phyloP scores from a whole-genome alignment of 352 stramenopile genomes.

The Phytophthora europaea region DNA sequence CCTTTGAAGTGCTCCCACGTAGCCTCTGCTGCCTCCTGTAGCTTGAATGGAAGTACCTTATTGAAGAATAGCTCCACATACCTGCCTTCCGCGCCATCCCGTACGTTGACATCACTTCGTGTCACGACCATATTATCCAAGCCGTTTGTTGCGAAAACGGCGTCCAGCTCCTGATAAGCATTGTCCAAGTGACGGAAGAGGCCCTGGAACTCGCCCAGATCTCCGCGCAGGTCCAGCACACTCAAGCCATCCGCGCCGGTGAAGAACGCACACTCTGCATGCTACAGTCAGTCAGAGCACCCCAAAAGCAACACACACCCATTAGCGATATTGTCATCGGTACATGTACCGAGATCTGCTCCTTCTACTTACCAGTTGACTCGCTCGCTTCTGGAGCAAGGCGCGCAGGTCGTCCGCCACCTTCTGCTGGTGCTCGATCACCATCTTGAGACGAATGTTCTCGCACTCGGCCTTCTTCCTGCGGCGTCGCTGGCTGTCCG shows the following conservation, averaged over 20 bases:
- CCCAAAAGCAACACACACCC: not conserved
- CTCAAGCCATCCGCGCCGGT: conserved; percentile 16
- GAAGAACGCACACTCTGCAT: conserved; percentile 32
- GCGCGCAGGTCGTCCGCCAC: conserved; percentile 19
- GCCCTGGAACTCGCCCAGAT: conserved; percentile 34
- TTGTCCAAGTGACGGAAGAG: conserved; percentile 38
- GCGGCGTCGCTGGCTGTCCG: conserved; percentile 38
- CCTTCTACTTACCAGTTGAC: conserved; percentile 16
- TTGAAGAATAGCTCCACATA: conserved; percentile 49
- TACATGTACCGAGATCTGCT: too few relatives aligned
- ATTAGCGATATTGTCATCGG: not conserved
- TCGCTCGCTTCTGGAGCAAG: conserved; percentile 32
- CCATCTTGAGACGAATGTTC: conserved; percentile 50
- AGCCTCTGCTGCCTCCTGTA: conserved; percentile 34
- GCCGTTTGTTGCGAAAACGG: conserved; percentile 36
- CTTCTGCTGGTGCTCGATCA: conserved; percentile 45
- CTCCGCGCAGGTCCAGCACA: conserved; percentile 19
- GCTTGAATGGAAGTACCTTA: conserved; percentile 55
- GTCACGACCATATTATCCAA: conserved; percentile 36
- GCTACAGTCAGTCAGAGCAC: not conserved
- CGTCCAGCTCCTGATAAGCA: conserved; percentile 36
- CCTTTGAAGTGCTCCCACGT: conserved; percentile 50
- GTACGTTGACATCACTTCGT: conserved; percentile 38
- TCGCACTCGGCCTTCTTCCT: conserved; percentile 45
- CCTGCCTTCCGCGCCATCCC: conserved; percentile 34